Conservation (phyloP, 768 basidiomycete species). For the Boletus huronensis region DNA sequence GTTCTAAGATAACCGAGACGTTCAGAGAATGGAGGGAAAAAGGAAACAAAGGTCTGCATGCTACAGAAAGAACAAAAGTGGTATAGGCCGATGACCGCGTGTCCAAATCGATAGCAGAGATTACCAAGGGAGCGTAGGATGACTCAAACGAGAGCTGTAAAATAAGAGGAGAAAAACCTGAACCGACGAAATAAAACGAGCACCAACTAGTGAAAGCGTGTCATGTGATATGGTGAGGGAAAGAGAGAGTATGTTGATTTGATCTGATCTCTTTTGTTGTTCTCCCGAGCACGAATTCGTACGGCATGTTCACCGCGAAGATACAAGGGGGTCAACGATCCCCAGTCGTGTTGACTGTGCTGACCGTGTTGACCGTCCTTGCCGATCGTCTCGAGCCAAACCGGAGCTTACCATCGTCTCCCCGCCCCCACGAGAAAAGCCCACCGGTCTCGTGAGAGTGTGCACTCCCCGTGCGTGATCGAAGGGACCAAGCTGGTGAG, state of each 20-base stretch:
- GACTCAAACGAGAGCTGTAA: conserved; percentile 23
- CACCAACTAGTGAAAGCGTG: not conserved
- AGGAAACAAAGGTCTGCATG: conserved; percentile 28
- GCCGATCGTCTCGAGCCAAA: conserved; percentile 71
- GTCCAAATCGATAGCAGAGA: conserved; percentile 22
- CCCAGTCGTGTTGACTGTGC: conserved; percentile 7
- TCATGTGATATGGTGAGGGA: not conserved
- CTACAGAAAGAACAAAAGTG: conserved; percentile 15
- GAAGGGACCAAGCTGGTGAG: conserved; percentile 84
- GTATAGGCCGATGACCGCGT: conserved; percentile 9
- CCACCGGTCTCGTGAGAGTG: conserved; percentile 67
- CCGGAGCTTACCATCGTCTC: conserved; percentile 62
- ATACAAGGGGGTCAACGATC: conserved; percentile 21
- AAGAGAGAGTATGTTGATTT: too few species aligned
- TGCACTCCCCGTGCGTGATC: conserved; percentile 72
- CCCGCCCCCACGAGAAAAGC: conserved; percentile 65
- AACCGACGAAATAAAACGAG: conserved; percentile 7
- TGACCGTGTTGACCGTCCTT: conserved; percentile 35
- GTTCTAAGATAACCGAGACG: conserved; percentile 4
- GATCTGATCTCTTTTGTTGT: too few species aligned
- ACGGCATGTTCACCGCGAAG: too few species aligned
- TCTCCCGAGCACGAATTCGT: too few species aligned
- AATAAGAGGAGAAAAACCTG: conserved; percentile 2
- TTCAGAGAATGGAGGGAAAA: not conserved
- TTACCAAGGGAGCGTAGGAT: conserved; percentile 34